Evolutionary conservation across 129 eudicot species (phyloP).

Genomic region (Artemisia annua): DNA sequence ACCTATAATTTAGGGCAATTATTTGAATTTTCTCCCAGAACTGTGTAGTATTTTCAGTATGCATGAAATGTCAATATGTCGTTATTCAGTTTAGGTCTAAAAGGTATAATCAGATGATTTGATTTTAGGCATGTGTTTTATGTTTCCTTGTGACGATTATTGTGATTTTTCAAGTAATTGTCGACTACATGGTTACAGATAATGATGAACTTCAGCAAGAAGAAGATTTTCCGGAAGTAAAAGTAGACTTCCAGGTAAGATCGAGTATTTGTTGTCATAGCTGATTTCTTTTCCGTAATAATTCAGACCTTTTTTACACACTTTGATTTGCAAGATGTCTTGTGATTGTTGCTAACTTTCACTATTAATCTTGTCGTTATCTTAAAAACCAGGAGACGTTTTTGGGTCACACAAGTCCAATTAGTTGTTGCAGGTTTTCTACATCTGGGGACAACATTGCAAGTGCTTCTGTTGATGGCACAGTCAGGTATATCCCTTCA

Average conservation of each 20-base stretch:
- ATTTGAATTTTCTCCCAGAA: too few species aligned
- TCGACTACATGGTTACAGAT: constrained; percentile 32
- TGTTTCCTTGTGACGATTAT: neutral
- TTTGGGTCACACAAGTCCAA: constrained; percentile 96
- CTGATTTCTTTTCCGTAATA: too few species aligned
- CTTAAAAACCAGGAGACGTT: constrained; percentile 66
- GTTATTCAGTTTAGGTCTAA: too few species aligned
- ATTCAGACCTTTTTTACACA: neutral
- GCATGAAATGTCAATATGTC: too few species aligned
- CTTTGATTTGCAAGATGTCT: constrained; percentile 1
- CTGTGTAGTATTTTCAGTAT: too few species aligned
- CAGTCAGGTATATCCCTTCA: constrained; percentile 63
- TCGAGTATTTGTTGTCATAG: constrained; percentile 12
- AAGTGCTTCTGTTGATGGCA: constrained; percentile 97
- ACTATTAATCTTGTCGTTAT: constrained; percentile 15
- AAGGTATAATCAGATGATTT: neutral
- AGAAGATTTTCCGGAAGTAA: constrained; percentile 89
- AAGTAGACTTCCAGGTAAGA: constrained; percentile 72
- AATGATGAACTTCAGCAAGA: constrained; percentile 49
- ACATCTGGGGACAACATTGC: constrained; percentile 96
- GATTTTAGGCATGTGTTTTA: neutral
- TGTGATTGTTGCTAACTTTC: constrained; percentile 13
- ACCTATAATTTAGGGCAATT: too few species aligned
- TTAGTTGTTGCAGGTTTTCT: constrained; percentile 91
- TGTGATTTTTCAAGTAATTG: constrained; percentile 12